Conservation (phyloP, 2,329 filamentous ascomycete species). For the Moelleriella libera region DNA sequence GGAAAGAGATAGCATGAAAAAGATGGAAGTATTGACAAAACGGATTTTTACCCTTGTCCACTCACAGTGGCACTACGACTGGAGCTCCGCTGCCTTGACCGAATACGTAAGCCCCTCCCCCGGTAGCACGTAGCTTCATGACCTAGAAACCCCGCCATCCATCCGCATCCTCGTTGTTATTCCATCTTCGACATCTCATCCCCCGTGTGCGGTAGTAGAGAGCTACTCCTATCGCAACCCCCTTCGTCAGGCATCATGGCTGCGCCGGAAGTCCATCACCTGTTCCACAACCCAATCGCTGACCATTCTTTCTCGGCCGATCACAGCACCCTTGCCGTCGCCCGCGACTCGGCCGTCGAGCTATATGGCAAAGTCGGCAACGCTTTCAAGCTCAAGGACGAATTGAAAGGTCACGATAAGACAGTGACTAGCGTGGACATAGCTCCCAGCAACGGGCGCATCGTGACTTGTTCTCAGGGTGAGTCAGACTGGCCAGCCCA, state of each 20-base stretch:
- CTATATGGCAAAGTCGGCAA: slow-evolving; percentile 64
- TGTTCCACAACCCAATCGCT: slow-evolving; percentile 91
- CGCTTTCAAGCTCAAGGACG: slow-evolving; percentile 73
- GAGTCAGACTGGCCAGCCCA: slow-evolving; percentile 8
- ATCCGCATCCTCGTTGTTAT: not conserved
- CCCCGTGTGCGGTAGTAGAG: slow-evolving; percentile 70
- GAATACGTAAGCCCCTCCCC: not conserved
- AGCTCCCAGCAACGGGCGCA: slow-evolving; percentile 76
- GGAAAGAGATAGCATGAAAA: not conserved
- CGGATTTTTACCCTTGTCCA: too few relatives aligned
- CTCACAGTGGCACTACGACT: not conserved
- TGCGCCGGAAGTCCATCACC: slow-evolving; percentile 80
- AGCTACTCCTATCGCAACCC: slow-evolving; percentile 44
- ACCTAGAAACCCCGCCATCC: slow-evolving; percentile 4
- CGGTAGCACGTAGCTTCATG: not conserved
- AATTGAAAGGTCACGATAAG: slow-evolving; percentile 94
- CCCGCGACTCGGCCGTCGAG: slow-evolving; percentile 80
- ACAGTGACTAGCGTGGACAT: slow-evolving; percentile 94
- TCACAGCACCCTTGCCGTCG: slow-evolving; percentile 75
- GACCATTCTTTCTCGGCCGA: slow-evolving; percentile 98
- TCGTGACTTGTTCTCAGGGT: slow-evolving; percentile 97
- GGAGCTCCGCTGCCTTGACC: not conserved
- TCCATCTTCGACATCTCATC: not conserved
- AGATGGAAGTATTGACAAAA: not conserved
- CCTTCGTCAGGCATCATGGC: slow-evolving; percentile 53